Base-by-base conservation (phyloP, 768 basidiomycete genomes). In the Phaeotremella fagi region DNA sequence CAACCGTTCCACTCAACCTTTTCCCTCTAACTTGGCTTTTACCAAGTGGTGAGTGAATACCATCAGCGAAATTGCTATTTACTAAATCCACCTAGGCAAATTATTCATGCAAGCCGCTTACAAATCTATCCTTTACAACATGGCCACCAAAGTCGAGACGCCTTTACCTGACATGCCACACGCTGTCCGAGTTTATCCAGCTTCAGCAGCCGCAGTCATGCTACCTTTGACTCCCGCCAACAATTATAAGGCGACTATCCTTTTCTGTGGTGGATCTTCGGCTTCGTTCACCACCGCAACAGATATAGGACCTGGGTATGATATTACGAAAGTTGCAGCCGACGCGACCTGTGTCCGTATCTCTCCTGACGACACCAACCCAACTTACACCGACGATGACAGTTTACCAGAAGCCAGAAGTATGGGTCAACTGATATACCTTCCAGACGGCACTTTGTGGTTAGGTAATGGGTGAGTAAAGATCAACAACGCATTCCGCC, bases 371-470 rank as follows among this genome's bases (percentile, higher is more conserved):
- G 66, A 56, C 37, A 45, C 59, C 31, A 70, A 66, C 51, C 71
- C 71, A 7, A 48, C 37, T 18, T 74, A 72, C 54, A 48, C 31
- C n/a, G 73, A 72, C 49, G 73, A 74, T 44, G 73, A 74, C 45
- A 44, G 35, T 29, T 57, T 76, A 45, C 68, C 70, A n/a, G 61
- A 70, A 35, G 64, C 69, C 9, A 50, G 75, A 55, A 88, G 86
- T 22, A 97, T 97, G 91, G 88, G 91, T 12, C 86, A 89, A 64
- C 88, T 94, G 70, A 83, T 92, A 71, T 81, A 81, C 43, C 82
- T 95, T 5, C 75, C 75, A 1, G 73, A 75, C 48, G 75, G 75
- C 3, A 71, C 56, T 24, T 31, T 76, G 42, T 76, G 75, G 75
- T 61, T 75, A 59, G 68, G 68, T 42, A 70, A 70, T 45, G 63